Evolutionary conservation across 2,329 filamentous ascomycete genomes (phyloP), one percentile per base, ranked within the genome.

Genomic region (Aspergillus flavus): DNA sequence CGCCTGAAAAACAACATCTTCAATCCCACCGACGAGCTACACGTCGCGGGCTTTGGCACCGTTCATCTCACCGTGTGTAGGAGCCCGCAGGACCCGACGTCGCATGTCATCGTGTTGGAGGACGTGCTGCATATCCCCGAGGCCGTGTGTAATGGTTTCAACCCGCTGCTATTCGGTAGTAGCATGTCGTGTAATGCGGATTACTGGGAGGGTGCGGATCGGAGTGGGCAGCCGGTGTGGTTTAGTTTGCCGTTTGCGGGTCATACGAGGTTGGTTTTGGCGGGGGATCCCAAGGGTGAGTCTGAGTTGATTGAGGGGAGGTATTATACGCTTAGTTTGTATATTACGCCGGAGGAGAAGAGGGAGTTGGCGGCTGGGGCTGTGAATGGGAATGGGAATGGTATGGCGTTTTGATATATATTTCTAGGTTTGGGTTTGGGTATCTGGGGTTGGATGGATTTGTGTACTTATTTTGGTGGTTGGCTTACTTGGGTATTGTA

Each of bases 41-140:
- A 66, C 4, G 73, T 77, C 11, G 69, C 67, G 23, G 76, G 76
- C 3, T 69, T 77, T 21, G 75, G 76, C 3, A 73, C 68, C 3
- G 76, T 78, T 23, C 72, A 75, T 58, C 54, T 78, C 12, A 61
- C 68, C 23, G 71, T 77, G 12, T 64, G 65, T 5, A 66, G 69
- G 34, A 66, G 64, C 6, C 65, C 63, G 4, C 62, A 64, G 10
- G 68, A 70, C 43, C 62, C 66, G 28, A 64, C 68, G 3, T 62
- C 66, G 36, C 68, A 73, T 55, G 70, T 62, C 0, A 66, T 78
- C 21, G 59, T 66, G 19, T 64, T 78, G 14, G 68, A 78, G 23
- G 70, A 74, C 60, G 76, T 78, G 46, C 65, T 77, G 50, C 74
- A 78, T 64, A 73, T 75, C 59, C 76, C 76, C 1, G 70, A 70